Evolutionary conservation across 148 eudicot genomes (phyloP), one percentile per base, ranked within the genome.

Genomic region (Mesembryanthemum crystallinum): DNA sequence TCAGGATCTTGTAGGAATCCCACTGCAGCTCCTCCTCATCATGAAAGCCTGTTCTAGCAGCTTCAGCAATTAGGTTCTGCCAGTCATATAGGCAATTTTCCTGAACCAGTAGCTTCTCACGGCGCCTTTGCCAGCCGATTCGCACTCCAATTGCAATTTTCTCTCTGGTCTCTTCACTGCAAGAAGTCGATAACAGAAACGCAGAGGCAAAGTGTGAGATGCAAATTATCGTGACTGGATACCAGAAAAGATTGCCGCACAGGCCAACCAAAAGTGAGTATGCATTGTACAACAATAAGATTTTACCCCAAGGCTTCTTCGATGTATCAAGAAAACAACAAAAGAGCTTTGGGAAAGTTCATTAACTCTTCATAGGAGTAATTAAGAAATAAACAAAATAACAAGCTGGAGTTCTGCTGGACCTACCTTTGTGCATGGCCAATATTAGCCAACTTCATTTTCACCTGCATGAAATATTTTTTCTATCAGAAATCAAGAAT

Each of bases 391-490:
- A 18, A 71, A 39, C 13, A 66, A 14, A 24, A 68, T n/a, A 58
- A 35, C 27, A 32, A 71, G 49, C 14, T 32, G 18, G 24, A 63
- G 24, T n/a, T 25, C 28, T 52, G 57, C 49, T 18, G 20, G 73
- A 62, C 78, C 64, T 30, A 94, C 98, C 97, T 94, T 77, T 94
- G 98, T 75, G 86, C 77, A 83, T 87, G 97, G 42, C 97, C 95
- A 33, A 86, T 51, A 81, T 61, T 84, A 54, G 76, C 80, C 78
- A 94, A 82, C 87, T 94, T 94, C 91, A 82, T 86, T 79, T 84
- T 94, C 70, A 94, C 93, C 98, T 94, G 95, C 80, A 80, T 49
- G 73, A 71, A 18, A 75, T 35, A 64, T 73, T 51, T 57, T 72
- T 64, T n/a, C n/a, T 43, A 64, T 84, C 63, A 66, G 66, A 70